Base-by-base conservation (phyloP, 164 flowering plant species). In the Kingdonia uniflora region DNA sequence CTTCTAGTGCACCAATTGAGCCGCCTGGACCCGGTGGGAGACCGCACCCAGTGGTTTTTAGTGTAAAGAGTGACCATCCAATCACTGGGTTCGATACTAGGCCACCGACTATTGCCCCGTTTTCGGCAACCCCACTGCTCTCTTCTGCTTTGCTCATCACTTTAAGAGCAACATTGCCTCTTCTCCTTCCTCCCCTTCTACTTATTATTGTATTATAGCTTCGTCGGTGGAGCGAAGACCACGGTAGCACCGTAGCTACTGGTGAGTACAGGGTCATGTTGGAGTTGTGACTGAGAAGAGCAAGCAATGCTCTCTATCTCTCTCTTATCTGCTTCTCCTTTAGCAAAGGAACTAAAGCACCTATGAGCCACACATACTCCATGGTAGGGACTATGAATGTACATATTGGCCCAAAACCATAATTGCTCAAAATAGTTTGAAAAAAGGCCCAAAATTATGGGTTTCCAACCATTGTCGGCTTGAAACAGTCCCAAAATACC, bases 21-120 rank as follows among this genome's bases (percentile, higher is more conserved):
- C 98, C 98, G 0, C 81, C 95, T 0, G 96, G 98, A 8, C 98
- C 98, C 0, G 98, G 98, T 5, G 98, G 98, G 5, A 92, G 87
- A 13, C 98, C 98, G 22, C 96, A 92, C 13, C 96, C 95, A 0
- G 96, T 87, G 0, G 95, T 92, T 55, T 88, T 88, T 50, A 92
- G 95, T 8, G 99, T 86, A 80, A 84, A 92, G 15, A 92, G 95
- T 2, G 99, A 92, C 96, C 96, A 92, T 0, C 70, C 87, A 14
- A 92, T 88, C 20, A 88, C 87, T 0, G 99, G 99, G 13, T 58
- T 65, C 0, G 99, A 71, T 23, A 92, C 65, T 33, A 92, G 42
- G 0, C 99, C 96, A 2, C 84, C 84, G 7, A 55, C 83, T 24
- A 84, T 78, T 19, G 89, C 95, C 7, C 52, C 75, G 35, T 61